Percentiles rank a stretch among this genome's conserved stretches.
Conservation (phyloP, 164 flowering plant species). For the Houttuynia cordata region DNA sequence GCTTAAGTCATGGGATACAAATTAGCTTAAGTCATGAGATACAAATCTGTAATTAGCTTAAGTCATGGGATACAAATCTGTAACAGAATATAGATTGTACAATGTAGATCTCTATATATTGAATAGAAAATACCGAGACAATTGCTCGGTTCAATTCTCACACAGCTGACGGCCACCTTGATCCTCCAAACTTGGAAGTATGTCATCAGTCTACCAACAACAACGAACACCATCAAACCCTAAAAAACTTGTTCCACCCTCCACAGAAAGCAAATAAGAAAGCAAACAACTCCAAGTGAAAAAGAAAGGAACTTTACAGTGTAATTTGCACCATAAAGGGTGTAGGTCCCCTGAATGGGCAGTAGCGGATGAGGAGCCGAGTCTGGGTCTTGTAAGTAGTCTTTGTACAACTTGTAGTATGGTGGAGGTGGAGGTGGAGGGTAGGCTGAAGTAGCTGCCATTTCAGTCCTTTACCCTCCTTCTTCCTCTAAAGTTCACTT, state of each 20-base stretch:
- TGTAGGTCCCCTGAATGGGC: slow-evolving; percentile 73
- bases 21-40: too few species aligned
- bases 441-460: slow-evolving; percentile 62
- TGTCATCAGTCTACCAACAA: slow-evolving; percentile 66
- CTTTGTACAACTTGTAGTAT: slow-evolving; percentile 77
- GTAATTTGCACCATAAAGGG: slow-evolving; percentile 61
- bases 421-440: slow-evolving; percentile 99
- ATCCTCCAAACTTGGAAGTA: slow-evolving; percentile 88
- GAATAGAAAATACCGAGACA: too few species aligned
- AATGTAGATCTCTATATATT: too few species aligned
- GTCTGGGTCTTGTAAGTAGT: slow-evolving; percentile 42
- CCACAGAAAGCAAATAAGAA: not conserved
- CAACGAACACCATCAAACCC: not conserved
- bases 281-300: not conserved
- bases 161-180: slow-evolving; percentile 89
- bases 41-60: too few species aligned
- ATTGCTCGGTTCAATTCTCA: too few species aligned
- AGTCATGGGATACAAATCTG: too few species aligned
- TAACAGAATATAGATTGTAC: too few species aligned
- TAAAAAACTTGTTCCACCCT: not conserved
- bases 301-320: slow-evolving; percentile 28
- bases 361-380: slow-evolving; percentile 87
- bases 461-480: slow-evolving; percentile 20
- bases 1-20: too few species aligned
- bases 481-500: not conserved